These are phyloP conservation scores for Ilyonectria mors-panacis DNA, from an alignment of 2,329 filamentous ascomycete species.

Conservation along the genomic window DNA sequence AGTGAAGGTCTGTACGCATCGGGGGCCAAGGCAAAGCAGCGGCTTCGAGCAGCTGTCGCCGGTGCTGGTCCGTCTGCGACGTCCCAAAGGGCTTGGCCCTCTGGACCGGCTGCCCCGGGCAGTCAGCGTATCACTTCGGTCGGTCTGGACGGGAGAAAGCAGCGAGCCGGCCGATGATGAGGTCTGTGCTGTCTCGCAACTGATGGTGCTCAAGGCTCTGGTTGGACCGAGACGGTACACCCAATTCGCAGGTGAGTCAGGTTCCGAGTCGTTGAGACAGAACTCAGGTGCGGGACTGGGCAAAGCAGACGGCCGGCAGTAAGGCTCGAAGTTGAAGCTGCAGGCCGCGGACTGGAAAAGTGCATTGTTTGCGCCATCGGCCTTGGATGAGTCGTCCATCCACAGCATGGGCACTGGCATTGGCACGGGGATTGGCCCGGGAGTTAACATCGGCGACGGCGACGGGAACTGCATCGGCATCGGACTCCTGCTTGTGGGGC, in stretches of 20 bases:
- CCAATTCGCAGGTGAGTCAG: slow-evolving; percentile 24
- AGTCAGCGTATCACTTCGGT: slow-evolving; percentile 43
- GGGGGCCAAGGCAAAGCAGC: slow-evolving; percentile 48
- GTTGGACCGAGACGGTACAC: not conserved
- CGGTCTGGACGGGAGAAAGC: slow-evolving; percentile 51
- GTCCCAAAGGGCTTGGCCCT: slow-evolving; percentile 45
- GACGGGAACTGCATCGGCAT: slow-evolving; percentile 5
- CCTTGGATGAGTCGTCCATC: slow-evolving; percentile 17
- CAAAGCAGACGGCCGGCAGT: slow-evolving; percentile 4
- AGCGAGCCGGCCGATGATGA: slow-evolving; percentile 51
- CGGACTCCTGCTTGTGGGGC: slow-evolving; percentile 14
- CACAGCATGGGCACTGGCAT: slow-evolving; percentile 4
- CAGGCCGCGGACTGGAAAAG: not conserved
- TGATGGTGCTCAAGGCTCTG: slow-evolving; percentile 46
- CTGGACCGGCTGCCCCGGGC: slow-evolving; percentile 36
- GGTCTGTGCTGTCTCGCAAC: slow-evolving; percentile 42
- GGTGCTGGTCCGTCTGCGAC: slow-evolving; percentile 29
- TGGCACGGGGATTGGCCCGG: slow-evolving; percentile 14
- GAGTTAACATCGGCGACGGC: slow-evolving; percentile 12
- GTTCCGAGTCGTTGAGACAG: slow-evolving; percentile 23
- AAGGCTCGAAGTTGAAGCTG: slow-evolving; percentile 16
- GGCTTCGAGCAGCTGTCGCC: slow-evolving; percentile 27
- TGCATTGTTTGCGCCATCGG: not conserved
- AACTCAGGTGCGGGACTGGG: slow-evolving; percentile 16
- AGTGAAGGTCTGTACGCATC: slow-evolving; percentile 46